Conservation (phyloP, 305 asterid genomes). For the Fraxinus floribunda region DNA sequence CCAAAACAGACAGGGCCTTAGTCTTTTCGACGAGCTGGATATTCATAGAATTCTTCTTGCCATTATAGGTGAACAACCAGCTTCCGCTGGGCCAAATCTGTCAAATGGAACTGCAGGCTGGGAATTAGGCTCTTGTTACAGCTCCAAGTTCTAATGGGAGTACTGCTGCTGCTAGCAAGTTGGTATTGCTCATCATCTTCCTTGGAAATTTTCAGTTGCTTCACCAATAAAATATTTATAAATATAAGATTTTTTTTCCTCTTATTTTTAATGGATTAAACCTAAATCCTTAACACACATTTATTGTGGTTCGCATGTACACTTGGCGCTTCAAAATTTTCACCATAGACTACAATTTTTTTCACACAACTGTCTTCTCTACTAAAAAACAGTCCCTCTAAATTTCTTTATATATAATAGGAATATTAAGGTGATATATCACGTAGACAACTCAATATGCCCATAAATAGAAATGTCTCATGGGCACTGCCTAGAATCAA, state of each 20-base stretch:
- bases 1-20: neutral
- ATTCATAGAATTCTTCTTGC: neutral
- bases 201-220: neutral
- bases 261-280: neutral
- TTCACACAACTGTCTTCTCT: neutral
- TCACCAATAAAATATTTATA: neutral
- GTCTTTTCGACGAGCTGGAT: constrained; percentile 8
- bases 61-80: constrained; percentile 52
- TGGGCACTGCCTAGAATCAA: neutral
- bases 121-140: constrained; percentile 78
- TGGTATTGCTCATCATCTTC: constrained; percentile 48
- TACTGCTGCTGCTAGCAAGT: constrained; percentile 61
- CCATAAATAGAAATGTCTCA: neutral
- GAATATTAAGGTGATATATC: neutral
- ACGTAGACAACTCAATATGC: neutral
- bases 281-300: neutral
- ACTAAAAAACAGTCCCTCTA: neutral
- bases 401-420: neutral
- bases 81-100: constrained; percentile 43
- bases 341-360: neutral
- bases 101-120: constrained; percentile 72
- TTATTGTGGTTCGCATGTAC: neutral
- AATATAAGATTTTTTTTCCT: neutral
- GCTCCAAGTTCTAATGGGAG: constrained; percentile 83
- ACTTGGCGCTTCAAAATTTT: neutral